phyloP scores from a whole-genome alignment of 768 basidiomycete species.

The Suillus lakei region DNA sequence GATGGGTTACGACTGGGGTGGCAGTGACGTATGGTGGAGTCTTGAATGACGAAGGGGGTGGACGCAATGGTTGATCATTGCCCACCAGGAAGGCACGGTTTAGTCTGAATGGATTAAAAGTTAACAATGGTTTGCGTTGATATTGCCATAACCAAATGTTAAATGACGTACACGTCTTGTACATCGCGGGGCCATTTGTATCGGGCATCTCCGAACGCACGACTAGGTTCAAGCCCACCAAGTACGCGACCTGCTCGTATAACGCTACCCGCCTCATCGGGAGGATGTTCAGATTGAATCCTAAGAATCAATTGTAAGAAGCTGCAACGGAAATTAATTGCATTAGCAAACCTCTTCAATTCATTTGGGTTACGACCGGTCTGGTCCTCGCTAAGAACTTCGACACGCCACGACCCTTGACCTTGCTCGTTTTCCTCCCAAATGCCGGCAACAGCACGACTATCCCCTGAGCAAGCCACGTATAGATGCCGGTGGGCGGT shows the following conservation, averaged over 20 bases:
- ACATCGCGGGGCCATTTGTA: constrained; percentile 85
- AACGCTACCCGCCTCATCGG: constrained; percentile 72
- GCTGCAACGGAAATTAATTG: background rate
- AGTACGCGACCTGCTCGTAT: constrained; percentile 83
- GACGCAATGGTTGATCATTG: constrained; percentile 61
- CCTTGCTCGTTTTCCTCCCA: constrained; percentile 75
- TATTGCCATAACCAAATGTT: constrained; percentile 1
- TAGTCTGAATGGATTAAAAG: constrained; percentile 42
- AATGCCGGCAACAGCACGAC: constrained; percentile 92
- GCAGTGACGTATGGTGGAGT: constrained; percentile 95
- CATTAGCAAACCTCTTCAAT: constrained; percentile 66
- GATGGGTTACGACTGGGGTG: constrained; percentile 80
- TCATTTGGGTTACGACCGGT: constrained; percentile 92
- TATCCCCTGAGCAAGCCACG: constrained; percentile 92
- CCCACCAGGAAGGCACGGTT: constrained; percentile 71
- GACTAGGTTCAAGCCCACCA: constrained; percentile 84
- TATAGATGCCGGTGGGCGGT: constrained; percentile 83
- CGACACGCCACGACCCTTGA: constrained; percentile 83
- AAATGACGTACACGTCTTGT: constrained; percentile 64
- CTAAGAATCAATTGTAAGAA: constrained; percentile 41
- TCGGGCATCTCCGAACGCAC: constrained; percentile 87
- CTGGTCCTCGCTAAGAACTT: constrained; percentile 95
- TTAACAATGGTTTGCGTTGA: background rate
- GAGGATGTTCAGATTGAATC: constrained; percentile 83
- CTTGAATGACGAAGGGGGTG: constrained; percentile 65